Evolutionary conservation across 2,329 filamentous ascomycete genomes (phyloP).

Genomic region (Elsinoe fawcettii): DNA sequence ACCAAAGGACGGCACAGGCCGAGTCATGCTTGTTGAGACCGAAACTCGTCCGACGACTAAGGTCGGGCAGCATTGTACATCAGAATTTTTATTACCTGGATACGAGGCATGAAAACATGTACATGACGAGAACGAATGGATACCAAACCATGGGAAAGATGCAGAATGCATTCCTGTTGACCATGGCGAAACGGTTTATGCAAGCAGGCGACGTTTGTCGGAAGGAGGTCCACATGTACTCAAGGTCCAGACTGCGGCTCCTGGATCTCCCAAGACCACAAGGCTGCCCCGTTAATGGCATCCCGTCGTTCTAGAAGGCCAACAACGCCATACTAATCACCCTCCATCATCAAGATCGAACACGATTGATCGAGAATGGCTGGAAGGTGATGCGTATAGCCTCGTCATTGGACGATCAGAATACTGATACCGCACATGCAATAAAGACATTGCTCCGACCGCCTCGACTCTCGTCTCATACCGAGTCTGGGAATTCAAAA

Average conservation of each 20-base stretch:
- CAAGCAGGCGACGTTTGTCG: neutral
- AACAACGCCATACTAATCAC: neutral
- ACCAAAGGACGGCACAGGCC: neutral
- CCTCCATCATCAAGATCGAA: neutral
- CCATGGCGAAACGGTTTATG: neutral
- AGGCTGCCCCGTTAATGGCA: neutral
- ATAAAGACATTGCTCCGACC: neutral
- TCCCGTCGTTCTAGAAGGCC: conserved; percentile 11
- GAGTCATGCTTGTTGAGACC: neutral
- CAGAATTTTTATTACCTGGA: conserved; percentile 2
- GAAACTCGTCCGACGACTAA: neutral
- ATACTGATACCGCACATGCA: too few relatives aligned
- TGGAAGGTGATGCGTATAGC: neutral
- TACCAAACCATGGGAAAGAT: neutral
- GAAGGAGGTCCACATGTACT: neutral
- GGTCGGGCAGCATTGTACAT: neutral
- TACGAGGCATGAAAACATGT: conserved; percentile 2
- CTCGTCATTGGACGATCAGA: neutral
- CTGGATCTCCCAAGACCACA: neutral
- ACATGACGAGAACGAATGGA: neutral
- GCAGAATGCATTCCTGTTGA: neutral
- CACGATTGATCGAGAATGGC: neutral
- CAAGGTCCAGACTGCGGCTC: conserved; percentile 5
- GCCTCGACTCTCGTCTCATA: neutral
- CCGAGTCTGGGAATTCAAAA: neutral